Evolutionary conservation across 116 monocot species (phyloP).

Genomic region (Cymodocea nodosa): DNA sequence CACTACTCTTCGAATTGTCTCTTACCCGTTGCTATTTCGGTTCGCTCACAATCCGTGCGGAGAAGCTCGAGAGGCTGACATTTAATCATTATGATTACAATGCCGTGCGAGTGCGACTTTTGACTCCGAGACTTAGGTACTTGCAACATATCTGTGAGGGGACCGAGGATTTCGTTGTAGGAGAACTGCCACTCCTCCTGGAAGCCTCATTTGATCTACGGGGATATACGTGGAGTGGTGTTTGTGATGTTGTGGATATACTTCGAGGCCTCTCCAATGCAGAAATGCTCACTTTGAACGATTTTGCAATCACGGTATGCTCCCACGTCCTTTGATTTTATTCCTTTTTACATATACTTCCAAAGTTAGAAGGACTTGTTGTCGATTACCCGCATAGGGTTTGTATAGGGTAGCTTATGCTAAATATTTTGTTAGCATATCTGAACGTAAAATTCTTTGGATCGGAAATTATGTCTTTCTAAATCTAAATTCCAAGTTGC

Average conservation of each 20-base stretch:
- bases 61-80: background rate
- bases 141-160: background rate
- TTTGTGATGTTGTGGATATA: background rate
- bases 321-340: too few species aligned
- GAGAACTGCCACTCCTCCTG: background rate
- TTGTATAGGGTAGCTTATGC: too few species aligned
- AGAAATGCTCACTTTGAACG: background rate
- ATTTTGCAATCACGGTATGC: slow-evolving; percentile 7
- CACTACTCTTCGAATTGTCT: background rate
- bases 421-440: too few species aligned
- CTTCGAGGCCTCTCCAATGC: slow-evolving; percentile 5
- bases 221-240: slow-evolving; percentile 2
- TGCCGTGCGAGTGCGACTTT: background rate
- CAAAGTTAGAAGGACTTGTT: too few species aligned
- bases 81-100: slow-evolving; percentile 1
- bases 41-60: background rate
- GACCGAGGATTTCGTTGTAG: background rate
- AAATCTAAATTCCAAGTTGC: too few species aligned
- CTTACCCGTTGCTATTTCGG: background rate
- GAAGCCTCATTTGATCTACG: slow-evolving; percentile 3
- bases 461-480: too few species aligned
- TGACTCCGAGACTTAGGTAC: background rate
- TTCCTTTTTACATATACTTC: too few species aligned
- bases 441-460: too few species aligned
- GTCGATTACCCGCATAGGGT: too few species aligned